Percentiles rank a stretch among this genome's conserved stretches.
phyloP scores from a whole-genome alignment of 2,329 filamentous ascomycete genomes.

The Xylariaceae sp. region DNA sequence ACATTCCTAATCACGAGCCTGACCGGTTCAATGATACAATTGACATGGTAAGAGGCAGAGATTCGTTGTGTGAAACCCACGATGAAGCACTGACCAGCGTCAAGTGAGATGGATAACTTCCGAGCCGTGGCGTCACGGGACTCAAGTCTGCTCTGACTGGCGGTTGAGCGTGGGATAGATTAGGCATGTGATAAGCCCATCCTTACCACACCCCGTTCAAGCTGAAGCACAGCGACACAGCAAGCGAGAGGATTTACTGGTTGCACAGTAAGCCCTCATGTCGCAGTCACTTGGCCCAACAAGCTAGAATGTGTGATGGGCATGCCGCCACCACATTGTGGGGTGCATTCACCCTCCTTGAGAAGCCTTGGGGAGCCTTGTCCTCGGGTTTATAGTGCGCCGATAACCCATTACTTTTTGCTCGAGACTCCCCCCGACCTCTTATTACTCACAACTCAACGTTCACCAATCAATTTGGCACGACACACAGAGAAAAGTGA shows the following conservation, averaged over 20 bases:
- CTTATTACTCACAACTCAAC: conserved; percentile 3
- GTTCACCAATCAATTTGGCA: conserved; percentile 11
- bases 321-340: conserved; percentile 20
- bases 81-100: conserved; percentile 6
- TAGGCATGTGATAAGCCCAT: background rate
- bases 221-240: conserved; percentile 12
- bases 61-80: background rate
- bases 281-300: conserved; percentile 11
- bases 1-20: background rate
- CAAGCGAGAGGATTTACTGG: conserved; percentile 13
- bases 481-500: background rate
- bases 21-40: background rate
- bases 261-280: conserved; percentile 8
- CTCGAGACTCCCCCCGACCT: conserved; percentile 1
- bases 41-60: background rate
- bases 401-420: conserved; percentile 1
- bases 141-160: conserved; percentile 2
- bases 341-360: conserved; percentile 23
- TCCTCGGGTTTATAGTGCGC: conserved; percentile 8
- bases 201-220: conserved; percentile 11
- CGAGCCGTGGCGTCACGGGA: conserved; percentile 6
- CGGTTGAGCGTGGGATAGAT: conserved; percentile 1
- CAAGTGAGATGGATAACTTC: background rate
- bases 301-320: conserved; percentile 15
- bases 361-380: conserved; percentile 12